Conservation (phyloP, 2,329 filamentous ascomycete genomes). For the Lizonia empirigonia region DNA sequence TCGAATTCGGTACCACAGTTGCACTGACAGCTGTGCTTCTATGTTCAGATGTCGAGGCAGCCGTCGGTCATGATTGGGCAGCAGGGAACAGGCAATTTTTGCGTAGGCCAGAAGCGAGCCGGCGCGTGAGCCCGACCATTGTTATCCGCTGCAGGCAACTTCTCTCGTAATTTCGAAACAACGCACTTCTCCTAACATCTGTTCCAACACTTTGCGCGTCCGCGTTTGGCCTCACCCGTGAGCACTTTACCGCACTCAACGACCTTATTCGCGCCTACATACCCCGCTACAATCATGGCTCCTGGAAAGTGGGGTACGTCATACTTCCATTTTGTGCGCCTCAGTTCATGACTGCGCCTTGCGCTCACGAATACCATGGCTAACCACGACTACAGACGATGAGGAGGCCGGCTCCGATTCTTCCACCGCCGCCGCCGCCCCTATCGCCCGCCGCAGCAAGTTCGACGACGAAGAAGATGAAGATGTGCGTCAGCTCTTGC, state of each 20-base stretch:
- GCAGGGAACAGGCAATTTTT: conserved; percentile 33
- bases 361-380: conserved; percentile 12
- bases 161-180: conserved; percentile 22
- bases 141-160: conserved; percentile 31
- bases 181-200: conserved; percentile 17
- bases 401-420: conserved; percentile 63
- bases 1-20: background rate
- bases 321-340: conserved; percentile 31
- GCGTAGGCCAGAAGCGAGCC: conserved; percentile 27
- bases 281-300: conserved; percentile 41
- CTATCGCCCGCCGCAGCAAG: conserved; percentile 64
- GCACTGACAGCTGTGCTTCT: no score
- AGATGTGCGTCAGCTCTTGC: conserved; percentile 70
- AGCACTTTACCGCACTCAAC: conserved; percentile 1
- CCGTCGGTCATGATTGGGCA: conserved; percentile 35
- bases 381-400: conserved; percentile 51
- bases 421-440: conserved; percentile 54
- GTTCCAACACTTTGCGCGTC: conserved; percentile 13
- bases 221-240: conserved; percentile 2
- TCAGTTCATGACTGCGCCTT: conserved; percentile 23
- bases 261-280: conserved; percentile 10
- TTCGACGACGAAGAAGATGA: conserved; percentile 93
- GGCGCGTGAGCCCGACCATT: conserved; percentile 35
- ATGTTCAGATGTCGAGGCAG: conserved; percentile 8
- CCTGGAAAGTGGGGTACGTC: conserved; percentile 52